A percentile compares a stretch with the other conserved stretches of the same genome.
Conservation (phyloP, 768 basidiomycete genomes). For the Suillus brevipes region DNA sequence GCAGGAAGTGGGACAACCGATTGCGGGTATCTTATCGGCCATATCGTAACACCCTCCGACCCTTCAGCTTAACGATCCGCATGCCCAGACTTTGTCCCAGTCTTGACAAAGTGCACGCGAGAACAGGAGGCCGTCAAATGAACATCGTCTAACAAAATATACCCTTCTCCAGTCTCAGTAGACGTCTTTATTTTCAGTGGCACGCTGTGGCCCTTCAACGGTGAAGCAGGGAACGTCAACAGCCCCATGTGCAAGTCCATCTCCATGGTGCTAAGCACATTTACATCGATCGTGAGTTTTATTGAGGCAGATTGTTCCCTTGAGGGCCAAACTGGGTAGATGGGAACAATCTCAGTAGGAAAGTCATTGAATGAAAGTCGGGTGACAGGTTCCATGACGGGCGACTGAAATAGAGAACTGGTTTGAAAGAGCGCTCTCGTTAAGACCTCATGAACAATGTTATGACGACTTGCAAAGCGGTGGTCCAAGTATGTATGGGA, state of each 20-base stretch:
- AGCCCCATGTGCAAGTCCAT: neutral
- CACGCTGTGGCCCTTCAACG: neutral
- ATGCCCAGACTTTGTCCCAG: neutral
- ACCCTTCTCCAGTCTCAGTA: neutral
- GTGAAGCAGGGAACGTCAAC: neutral
- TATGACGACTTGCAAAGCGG: too few relatives aligned
- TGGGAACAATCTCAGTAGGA: too few relatives aligned
- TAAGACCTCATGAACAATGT: too few relatives aligned
- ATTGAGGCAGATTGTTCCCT: conserved; percentile 11
- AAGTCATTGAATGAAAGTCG: too few relatives aligned
- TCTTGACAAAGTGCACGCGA: neutral
- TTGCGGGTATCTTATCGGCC: neutral
- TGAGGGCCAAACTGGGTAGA: too few relatives aligned
- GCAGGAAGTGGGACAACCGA: neutral
- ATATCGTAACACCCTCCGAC: neutral
- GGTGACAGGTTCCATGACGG: too few relatives aligned
- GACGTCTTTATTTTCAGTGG: neutral
- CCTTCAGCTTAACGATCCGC: neutral
- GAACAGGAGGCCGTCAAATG: neutral
- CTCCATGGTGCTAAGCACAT: neutral
- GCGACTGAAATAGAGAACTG: too few relatives aligned
- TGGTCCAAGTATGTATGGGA: conserved; percentile 2
- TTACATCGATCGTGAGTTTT: conserved; percentile 1
- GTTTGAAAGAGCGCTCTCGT: too few relatives aligned
- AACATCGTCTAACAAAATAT: neutral